Evolutionary conservation across 768 basidiomycete genomes (phyloP), one percentile per base, ranked within the genome.

Genomic region (Leucocoprinus leucothites): DNA sequence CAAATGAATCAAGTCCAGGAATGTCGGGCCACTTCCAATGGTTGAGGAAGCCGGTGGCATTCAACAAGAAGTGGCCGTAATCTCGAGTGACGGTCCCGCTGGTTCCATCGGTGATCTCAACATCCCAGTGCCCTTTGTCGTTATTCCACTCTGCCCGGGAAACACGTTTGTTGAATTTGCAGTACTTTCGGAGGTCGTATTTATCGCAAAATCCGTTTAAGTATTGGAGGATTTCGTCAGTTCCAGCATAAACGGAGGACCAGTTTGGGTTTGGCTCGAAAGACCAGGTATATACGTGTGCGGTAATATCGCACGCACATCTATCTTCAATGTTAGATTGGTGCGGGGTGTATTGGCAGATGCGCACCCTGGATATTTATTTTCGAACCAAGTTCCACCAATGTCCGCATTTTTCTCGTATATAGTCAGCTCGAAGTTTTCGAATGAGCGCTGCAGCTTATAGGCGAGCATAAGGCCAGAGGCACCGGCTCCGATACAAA

Each of bases 341-440:
- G 34, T 2, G 14, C 40, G 16, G 24, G 22, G 22, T 9, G 6
- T 7, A 59, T 59, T 1, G n/a, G n/a, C n/a, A n/a, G n/a, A n/a
- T n/a, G n/a, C n/a, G n/a, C 44, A 68, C 68, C 70, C 69, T 9
- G 71, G 71, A 60, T 73, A 73, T 46, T 60, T 66, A 49, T 73
- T 73, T 52, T 71, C 71, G 25, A 62, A 62, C 71, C 71, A 71
- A 2, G 70, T 73, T 49, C 70, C 69, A 2, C 61, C 61, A 1
- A 73, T 48, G 0, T 61, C 58, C 16, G 57, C 61, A 48, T 71
- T 73, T 60, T 71, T 71, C 26, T 73, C 70, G 50, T 70, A 73
- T 1, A 71, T 9, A 11, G 60, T 58, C 19, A 73, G 62, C 8
- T 67, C 62, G 31, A 69, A 69, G 26, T 71, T 67, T 9, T 65